These are phyloP conservation scores for Phylloporus arenicola DNA, from an alignment of 768 basidiomycete genomes.

Conservation along the genomic window DNA sequence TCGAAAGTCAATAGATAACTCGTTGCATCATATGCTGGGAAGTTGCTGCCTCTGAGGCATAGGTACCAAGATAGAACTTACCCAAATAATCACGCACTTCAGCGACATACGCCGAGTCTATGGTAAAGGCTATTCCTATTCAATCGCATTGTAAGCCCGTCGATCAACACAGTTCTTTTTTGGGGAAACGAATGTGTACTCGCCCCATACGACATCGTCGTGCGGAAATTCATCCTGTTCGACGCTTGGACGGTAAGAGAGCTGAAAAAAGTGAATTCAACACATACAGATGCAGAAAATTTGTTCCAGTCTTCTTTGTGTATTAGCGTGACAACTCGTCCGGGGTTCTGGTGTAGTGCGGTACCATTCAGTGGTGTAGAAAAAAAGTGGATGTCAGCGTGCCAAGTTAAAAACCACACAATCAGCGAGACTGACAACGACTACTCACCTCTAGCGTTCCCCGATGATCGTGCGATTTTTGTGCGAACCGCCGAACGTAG, in stretches of 20 bases:
- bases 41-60: background rate
- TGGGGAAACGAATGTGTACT: constrained; percentile 7
- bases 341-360: constrained; percentile 53
- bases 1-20: background rate
- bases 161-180: background rate
- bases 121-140: constrained; percentile 78
- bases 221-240: constrained; percentile 29
- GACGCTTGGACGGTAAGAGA: background rate
- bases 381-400: background rate
- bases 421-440: background rate
- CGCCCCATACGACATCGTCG: constrained; percentile 58
- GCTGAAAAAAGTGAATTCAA: background rate
- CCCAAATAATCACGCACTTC: constrained; percentile 85
- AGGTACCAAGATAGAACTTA: constrained; percentile 27
- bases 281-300: constrained; percentile 60
- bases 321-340: constrained; percentile 85
- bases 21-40: background rate
- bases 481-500: constrained; percentile 85
- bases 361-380: background rate
- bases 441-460: constrained; percentile 72
- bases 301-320: constrained; percentile 84
- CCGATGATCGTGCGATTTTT: constrained; percentile 88
- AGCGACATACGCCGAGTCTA: constrained; percentile 66
- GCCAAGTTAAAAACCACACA: background rate
- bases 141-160: background rate